Evolutionary conservation across 345 rosid species (phyloP).

Genomic region (Gossypium rotundifolium): DNA sequence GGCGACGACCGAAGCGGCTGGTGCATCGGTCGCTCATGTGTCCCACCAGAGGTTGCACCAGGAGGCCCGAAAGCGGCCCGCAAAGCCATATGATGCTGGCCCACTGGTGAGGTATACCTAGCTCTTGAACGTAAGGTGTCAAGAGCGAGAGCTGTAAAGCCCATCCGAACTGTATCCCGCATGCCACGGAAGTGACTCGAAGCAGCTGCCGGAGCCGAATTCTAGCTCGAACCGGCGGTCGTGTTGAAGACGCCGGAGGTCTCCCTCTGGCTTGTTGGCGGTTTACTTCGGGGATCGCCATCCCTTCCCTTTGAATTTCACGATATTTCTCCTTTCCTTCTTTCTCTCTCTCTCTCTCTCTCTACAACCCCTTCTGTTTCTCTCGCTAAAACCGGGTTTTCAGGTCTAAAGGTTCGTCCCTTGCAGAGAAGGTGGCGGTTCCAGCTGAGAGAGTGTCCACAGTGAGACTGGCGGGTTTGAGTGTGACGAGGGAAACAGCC

Average conservation of each 20-base stretch:
- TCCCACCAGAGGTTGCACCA: slow-evolving; percentile 91
- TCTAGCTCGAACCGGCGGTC: slow-evolving; percentile 27
- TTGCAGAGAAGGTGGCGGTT: slow-evolving; percentile 1
- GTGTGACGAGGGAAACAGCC: neutral
- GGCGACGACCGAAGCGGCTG: slow-evolving; percentile 84
- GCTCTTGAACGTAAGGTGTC: slow-evolving; percentile 94
- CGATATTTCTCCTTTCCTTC: neutral
- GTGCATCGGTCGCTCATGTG: slow-evolving; percentile 84
- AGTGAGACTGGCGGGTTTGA: slow-evolving; percentile 3
- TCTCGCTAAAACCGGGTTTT: neutral
- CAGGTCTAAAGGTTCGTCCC: neutral
- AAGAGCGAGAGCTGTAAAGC: slow-evolving; percentile 91
- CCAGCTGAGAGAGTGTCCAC: neutral
- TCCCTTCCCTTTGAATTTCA: neutral
- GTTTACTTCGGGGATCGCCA: slow-evolving; percentile 26
- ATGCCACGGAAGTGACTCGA: slow-evolving; percentile 82
- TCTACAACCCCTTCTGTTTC: neutral
- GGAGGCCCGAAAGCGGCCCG: slow-evolving; percentile 87
- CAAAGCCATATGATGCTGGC: slow-evolving; percentile 96
- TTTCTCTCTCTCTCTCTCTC: neutral
- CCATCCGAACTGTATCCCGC: slow-evolving; percentile 98
- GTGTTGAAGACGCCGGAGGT: slow-evolving; percentile 16
- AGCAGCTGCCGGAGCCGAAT: slow-evolving; percentile 60
- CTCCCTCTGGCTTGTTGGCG: slow-evolving; percentile 28
- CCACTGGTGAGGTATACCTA: slow-evolving; percentile 95